Base-by-base conservation (phyloP, 345 rosid species). In the Turritis glabra region DNA sequence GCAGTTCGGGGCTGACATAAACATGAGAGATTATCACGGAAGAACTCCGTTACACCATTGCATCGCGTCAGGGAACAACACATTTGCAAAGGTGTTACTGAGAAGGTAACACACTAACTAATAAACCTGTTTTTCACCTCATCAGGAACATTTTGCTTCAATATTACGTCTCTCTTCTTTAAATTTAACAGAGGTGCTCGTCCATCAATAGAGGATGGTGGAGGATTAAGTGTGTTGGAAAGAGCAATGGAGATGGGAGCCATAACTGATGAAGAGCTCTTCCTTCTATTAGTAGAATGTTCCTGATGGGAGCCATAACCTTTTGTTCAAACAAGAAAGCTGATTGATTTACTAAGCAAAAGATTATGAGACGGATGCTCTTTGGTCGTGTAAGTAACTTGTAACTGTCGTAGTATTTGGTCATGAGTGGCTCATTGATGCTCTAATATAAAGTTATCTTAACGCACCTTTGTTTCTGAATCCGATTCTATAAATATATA, bases 181-280 rank as follows among this genome's bases (percentile, higher is more conserved):
- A 8, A n/a, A 7, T n/a, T n/a, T n/a, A 0, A 71, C 92, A 93
- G 98, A 78, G 98, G 97, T 13, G 92, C 92, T 25, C 79, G 85
- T 13, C 84, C 93, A 48, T 85, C 89, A 0, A 78, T 88, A 69
- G 90, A 81, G 75, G 98, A 93, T 50, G 85, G 79, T 12, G 88
- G 87, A 58, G 98, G 98, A 5, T 81, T 85, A 68, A 88, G 85
- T 51, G 89, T 84, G 26, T 76, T 93, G 62, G 98, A 93, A 65
- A 90, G 97, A 69, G 92, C 93, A 25, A 93, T 90, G 98, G 97
- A 90, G 69, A 89, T 82, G 82, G 98, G 98, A 68, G 92, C 98
- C 23, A 90, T 93, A 53, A 80, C 91, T 6, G 96, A 93, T 47
- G 98, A 93, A 68, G 89, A 90, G 74, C 83, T 93, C 19, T 90